phyloP scores from a whole-genome alignment of 306 rosid species.

The Pachyrhizus erosus region DNA sequence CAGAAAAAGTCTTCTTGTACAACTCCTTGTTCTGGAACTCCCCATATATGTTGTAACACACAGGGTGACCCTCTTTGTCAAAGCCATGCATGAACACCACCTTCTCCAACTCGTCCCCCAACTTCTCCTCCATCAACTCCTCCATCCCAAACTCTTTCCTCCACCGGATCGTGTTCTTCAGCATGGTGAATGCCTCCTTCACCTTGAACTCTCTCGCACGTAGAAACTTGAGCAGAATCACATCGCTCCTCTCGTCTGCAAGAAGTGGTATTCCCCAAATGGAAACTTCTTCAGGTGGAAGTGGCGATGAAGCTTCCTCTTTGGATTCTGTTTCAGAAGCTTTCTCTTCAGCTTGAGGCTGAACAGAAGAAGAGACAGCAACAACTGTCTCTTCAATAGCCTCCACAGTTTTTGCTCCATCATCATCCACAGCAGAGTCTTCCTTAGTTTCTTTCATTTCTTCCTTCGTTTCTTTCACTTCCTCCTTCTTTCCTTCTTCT shows the following conservation, averaged over 20 bases:
- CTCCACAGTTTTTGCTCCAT: slow-evolving; percentile 85
- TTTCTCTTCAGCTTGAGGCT: slow-evolving; percentile 30
- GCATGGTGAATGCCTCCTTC: slow-evolving; percentile 83
- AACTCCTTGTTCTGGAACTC: slow-evolving; percentile 68
- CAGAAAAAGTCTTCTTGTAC: slow-evolving; percentile 68
- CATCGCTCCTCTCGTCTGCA: slow-evolving; percentile 78
- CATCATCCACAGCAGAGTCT: slow-evolving; percentile 58
- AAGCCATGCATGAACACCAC: slow-evolving; percentile 71
- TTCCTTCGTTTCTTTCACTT: not conserved
- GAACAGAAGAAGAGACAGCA: slow-evolving; percentile 60
- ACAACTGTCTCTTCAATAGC: slow-evolving; percentile 80
- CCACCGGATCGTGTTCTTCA: slow-evolving; percentile 82
- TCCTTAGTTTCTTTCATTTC: slow-evolving; percentile 41
- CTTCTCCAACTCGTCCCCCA: slow-evolving; percentile 59
- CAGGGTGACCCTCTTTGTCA: slow-evolving; percentile 80
- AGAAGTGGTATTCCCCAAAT: slow-evolving; percentile 85
- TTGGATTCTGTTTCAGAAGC: slow-evolving; percentile 33
- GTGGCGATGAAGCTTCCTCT: slow-evolving; percentile 39
- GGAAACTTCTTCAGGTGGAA: slow-evolving; percentile 53
- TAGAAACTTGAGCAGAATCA: slow-evolving; percentile 76
- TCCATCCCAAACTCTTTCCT: slow-evolving; percentile 80
- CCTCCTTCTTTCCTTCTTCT: not conserved
- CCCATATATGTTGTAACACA: slow-evolving; percentile 74
- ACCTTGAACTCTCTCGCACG: slow-evolving; percentile 89
- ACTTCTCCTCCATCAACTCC: slow-evolving; percentile 58